Percentiles rank a stretch among this genome's conserved stretches.
Evolutionary conservation across 108 stramenopile genomes (phyloP).

Genomic region (Skeletonema tropicum): DNA sequence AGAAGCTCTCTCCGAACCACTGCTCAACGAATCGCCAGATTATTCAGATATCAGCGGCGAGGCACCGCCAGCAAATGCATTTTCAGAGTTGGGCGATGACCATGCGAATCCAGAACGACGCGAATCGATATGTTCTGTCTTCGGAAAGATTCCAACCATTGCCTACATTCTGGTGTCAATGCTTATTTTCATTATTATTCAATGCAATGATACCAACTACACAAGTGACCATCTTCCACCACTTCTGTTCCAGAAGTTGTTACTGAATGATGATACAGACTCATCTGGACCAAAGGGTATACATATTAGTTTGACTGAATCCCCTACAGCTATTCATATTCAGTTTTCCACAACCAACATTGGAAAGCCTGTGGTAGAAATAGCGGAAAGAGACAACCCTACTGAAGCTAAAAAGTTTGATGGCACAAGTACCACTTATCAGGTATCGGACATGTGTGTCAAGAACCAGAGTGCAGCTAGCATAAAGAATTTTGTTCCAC

Average conservation of each 20-base stretch:
- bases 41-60: neutral
- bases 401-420: neutral
- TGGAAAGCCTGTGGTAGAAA: slow-evolving; percentile 50
- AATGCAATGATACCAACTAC: neutral
- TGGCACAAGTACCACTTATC: slow-evolving; percentile 58
- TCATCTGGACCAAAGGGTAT: slow-evolving; percentile 48
- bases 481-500: slow-evolving; percentile 58
- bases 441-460: slow-evolving; percentile 68
- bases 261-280: neutral
- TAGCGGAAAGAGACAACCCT: slow-evolving; percentile 8
- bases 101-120: neutral
- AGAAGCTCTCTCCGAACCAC: neutral
- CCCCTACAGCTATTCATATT: slow-evolving; percentile 48
- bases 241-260: neutral
- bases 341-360: slow-evolving; percentile 63
- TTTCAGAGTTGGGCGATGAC: too few relatives aligned
- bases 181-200: neutral
- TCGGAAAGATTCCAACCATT: neutral
- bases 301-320: slow-evolving; percentile 55
- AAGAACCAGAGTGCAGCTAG: slow-evolving; percentile 64
- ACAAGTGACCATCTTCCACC: neutral
- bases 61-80: too few relatives aligned
- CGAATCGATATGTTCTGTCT: neutral
- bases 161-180: neutral
- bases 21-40: neutral